phyloP scores from a whole-genome alignment of 2,329 filamentous ascomycete genomes.

The Hymenoscyphus infarciens region DNA sequence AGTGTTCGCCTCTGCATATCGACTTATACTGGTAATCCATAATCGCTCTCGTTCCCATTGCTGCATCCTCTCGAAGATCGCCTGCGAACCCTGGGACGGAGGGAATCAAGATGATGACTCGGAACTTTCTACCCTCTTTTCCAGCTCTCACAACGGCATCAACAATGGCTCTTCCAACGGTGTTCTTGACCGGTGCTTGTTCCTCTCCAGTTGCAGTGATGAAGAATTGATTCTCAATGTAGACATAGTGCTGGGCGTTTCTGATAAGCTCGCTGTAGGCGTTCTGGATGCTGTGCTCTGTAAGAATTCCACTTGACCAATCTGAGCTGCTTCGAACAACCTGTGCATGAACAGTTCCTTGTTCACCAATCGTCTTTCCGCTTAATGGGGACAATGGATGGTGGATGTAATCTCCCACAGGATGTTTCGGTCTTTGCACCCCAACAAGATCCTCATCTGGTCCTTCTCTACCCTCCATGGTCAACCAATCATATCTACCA shows the following conservation, averaged over 20 bases:
- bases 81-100: conserved; percentile 92
- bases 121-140: conserved; percentile 82
- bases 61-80: conserved; percentile 78
- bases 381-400: conserved; percentile 72
- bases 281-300: conserved; percentile 82
- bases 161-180: conserved; percentile 83
- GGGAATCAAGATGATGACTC: conserved; percentile 85
- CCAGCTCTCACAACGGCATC: conserved; percentile 80
- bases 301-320: conserved; percentile 89
- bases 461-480: conserved; percentile 70
- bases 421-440: conserved; percentile 84
- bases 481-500: conserved; percentile 77
- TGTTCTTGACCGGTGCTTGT: conserved; percentile 81
- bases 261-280: conserved; percentile 82
- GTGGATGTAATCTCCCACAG: conserved; percentile 80
- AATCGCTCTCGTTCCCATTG: conserved; percentile 83
- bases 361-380: conserved; percentile 57
- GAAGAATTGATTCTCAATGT: conserved; percentile 99
- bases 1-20: conserved; percentile 85
- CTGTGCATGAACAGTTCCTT: conserved; percentile 77
- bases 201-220: conserved; percentile 89
- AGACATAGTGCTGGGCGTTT: conserved; percentile 87
- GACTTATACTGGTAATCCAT: conserved; percentile 99
- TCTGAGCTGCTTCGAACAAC: conserved; percentile 86
- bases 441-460: conserved; percentile 81